Evolutionary conservation across 73 alveolate genomes (phyloP).

Genomic region (Diophrys appendiculata): DNA sequence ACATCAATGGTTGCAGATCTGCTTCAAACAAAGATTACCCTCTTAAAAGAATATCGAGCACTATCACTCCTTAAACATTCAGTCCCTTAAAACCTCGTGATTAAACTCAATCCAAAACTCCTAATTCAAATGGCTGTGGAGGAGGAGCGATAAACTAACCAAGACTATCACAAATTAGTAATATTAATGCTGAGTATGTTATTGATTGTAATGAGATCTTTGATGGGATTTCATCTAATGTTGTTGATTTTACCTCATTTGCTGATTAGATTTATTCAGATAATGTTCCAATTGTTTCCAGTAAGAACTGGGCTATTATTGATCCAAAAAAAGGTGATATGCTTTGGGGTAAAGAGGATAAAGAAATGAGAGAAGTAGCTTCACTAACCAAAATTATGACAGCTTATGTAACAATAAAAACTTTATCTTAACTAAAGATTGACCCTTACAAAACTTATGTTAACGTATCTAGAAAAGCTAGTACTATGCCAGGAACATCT

Average conservation of each 20-base stretch:
- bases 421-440: background rate
- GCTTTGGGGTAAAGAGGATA: conserved; percentile 13
- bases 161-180: background rate
- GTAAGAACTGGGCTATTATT: conserved; percentile 6
- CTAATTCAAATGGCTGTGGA: too few species aligned
- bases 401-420: background rate
- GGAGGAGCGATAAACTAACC: too few species aligned
- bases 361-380: conserved; percentile 17
- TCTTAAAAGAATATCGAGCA: background rate
- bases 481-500: conserved; percentile 6
- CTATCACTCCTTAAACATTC: background rate
- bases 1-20: too few species aligned
- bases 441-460: background rate
- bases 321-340: background rate
- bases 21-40: background rate
- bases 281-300: background rate
- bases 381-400: conserved; percentile 34
- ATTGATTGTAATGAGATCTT: background rate
- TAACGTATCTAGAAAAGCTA: conserved; percentile 4
- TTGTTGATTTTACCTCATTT: background rate
- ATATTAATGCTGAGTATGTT: background rate
- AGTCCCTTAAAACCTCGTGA: background rate
- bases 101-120: background rate
- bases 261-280: background rate
- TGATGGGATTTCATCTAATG: background rate